Conservation (phyloP, 768 basidiomycete genomes). For the Xanthoconium stramineum region DNA sequence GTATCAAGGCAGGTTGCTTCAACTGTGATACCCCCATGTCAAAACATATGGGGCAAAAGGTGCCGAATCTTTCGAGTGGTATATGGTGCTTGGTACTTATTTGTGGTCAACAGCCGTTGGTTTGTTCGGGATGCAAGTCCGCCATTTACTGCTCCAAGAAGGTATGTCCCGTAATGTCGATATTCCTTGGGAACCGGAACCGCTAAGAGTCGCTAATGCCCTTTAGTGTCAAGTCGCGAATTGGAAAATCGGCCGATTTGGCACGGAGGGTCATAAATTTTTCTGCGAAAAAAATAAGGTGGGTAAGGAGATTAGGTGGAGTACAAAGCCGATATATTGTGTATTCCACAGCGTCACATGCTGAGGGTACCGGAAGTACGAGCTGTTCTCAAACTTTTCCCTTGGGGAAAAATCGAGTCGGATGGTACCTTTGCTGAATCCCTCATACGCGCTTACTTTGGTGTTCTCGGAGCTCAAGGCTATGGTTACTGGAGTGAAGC, state of each 20-base stretch:
- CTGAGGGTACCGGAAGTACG: slow-evolving; percentile 31
- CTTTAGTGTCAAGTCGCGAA: slow-evolving; percentile 34
- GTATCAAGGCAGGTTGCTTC: slow-evolving; percentile 21
- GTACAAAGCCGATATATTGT: background rate
- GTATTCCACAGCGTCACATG: slow-evolving; percentile 35
- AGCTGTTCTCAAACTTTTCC: slow-evolving; percentile 35
- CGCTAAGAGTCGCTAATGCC: background rate
- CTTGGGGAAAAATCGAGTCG: slow-evolving; percentile 42
- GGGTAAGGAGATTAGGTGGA: slow-evolving; percentile 1
- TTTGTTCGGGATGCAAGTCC: slow-evolving; percentile 31
- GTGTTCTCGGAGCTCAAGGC: slow-evolving; percentile 37
- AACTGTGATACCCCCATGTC: slow-evolving; percentile 17
- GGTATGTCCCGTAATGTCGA: slow-evolving; percentile 2
- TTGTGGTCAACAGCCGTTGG: slow-evolving; percentile 16
- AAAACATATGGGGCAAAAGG: slow-evolving; percentile 16
- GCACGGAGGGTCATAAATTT: slow-evolving; percentile 30
- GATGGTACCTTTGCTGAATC: slow-evolving; percentile 38
- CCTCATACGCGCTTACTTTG: slow-evolving; percentile 35
- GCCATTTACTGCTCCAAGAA: slow-evolving; percentile 31
- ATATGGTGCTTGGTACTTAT: background rate
- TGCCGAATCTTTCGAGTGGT: background rate
- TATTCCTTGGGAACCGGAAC: background rate
- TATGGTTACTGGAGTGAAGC: slow-evolving; percentile 42
- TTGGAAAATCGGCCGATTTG: slow-evolving; percentile 33
- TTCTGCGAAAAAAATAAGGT: slow-evolving; percentile 37